These are phyloP conservation scores for Candida orba DNA, from an alignment of 805 yeast genomes.

Conservation along the genomic window DNA sequence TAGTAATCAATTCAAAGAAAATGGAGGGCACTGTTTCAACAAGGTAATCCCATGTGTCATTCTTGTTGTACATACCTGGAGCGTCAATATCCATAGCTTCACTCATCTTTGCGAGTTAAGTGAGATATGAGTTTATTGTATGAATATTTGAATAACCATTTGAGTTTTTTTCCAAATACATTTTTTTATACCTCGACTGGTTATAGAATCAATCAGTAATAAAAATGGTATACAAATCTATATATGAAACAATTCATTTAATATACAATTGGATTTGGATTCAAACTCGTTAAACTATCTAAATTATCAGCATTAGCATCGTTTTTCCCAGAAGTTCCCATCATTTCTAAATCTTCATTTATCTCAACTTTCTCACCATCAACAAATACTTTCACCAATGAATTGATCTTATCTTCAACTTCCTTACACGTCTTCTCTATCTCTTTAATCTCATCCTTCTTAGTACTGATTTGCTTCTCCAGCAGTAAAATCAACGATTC, in stretches of 20 bases:
- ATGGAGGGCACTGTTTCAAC: neutral
- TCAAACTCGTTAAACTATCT: too few species aligned
- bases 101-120: slow-evolving; percentile 9
- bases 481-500: slow-evolving; percentile 76
- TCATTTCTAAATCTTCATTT: too few species aligned
- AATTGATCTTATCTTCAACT: slow-evolving; percentile 31
- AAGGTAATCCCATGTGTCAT: too few species aligned
- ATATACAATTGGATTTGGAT: too few species aligned
- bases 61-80: slow-evolving; percentile 15
- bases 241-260: too few species aligned
- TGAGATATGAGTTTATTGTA: neutral
- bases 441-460: slow-evolving; percentile 43
- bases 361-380: slow-evolving; percentile 12
- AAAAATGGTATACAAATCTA: too few species aligned
- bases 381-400: slow-evolving; percentile 25
- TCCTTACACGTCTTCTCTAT: slow-evolving; percentile 34
- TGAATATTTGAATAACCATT: neutral
- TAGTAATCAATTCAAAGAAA: neutral
- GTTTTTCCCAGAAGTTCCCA: too few species aligned
- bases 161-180: neutral
- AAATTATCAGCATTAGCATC: too few species aligned
- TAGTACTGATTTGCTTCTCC: slow-evolving; percentile 61
- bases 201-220: too few species aligned
- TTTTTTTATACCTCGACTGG: neutral
- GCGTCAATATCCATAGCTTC: slow-evolving; percentile 22